phyloP scores from a whole-genome alignment of 257 asterid species.

The Parsonsia alboflavescens region DNA sequence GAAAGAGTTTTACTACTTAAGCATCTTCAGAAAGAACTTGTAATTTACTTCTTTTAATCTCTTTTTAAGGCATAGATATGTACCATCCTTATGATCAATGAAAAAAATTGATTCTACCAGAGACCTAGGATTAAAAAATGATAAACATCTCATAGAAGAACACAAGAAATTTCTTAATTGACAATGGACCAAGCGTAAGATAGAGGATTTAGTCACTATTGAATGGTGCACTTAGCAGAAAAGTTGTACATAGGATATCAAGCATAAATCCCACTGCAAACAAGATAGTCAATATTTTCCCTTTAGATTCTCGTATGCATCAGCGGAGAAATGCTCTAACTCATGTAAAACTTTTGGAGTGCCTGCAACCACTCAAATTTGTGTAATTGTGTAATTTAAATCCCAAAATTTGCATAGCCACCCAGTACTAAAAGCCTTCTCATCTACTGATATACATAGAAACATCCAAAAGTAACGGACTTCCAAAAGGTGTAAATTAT shows the following conservation, averaged over 20 bases:
- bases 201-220: background rate
- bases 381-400: too few species aligned
- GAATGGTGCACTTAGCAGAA: background rate
- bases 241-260: background rate
- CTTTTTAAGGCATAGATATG: background rate
- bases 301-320: background rate
- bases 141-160: background rate
- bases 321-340: background rate
- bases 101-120: background rate
- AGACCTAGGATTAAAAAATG: background rate
- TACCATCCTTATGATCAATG: background rate
- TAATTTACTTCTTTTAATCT: background rate
- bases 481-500: background rate
- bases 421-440: background rate
- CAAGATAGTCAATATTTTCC: background rate
- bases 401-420: background rate
- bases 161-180: background rate
- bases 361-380: too few species aligned
- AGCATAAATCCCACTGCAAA: too few species aligned
- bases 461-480: background rate
- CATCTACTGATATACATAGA: background rate
- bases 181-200: background rate
- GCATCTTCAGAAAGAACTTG: background rate
- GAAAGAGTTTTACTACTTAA: background rate
- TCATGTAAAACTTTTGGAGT: background rate